Base-by-base conservation (phyloP, 2,329 filamentous ascomycete genomes). In the Ascochyta lentis region DNA sequence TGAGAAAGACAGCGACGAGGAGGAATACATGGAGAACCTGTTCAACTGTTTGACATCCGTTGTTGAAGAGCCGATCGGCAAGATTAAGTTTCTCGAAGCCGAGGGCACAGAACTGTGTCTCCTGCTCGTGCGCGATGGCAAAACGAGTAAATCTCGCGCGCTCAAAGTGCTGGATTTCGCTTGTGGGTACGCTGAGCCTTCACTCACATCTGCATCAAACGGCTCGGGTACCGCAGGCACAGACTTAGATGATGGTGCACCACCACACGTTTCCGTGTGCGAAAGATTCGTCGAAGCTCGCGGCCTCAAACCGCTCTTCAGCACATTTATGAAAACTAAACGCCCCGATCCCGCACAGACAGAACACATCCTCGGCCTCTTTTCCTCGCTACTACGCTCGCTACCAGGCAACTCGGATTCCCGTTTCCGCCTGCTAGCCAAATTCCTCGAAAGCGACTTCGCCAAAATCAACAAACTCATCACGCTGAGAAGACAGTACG, bases 361-460 rank as follows among this genome's bases (percentile, higher is more conserved):
- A 0, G 92, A 96, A 68, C 93, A 97, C 72, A 79, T 98, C 0
- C 80, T 98, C 6, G 89, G 90, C 8, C 89, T 98, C 9, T 92
- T 98, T 60, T 86, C 90, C 0, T 91, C 90, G 0, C 83, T 99
- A 72, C 81, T 99, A 1, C 88, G 92, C 23, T 82, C 88, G 4
- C 77, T 99, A 1, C 92, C 93, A 0, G 90, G 87, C 15, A 86
- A 91, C 29, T 92, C 91, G 1, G 82, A 91, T 0, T 83, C 88
- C 29, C 85, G 95, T 6, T 96, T 98, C 65, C 86, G 95, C 4
- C 85, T 89, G 0, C 83, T 98, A 4, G 94, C 93, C 43, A 99
- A 99, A 71, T 98, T 98, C 68, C 89, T 96, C 16, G 95, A 99
- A 75, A 96, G 92, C 71, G 88, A 96, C 62, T 96, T 96, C 72